These are phyloP conservation scores for Populus alba DNA, from an alignment of 345 rosid species.

Conservation along the genomic window DNA sequence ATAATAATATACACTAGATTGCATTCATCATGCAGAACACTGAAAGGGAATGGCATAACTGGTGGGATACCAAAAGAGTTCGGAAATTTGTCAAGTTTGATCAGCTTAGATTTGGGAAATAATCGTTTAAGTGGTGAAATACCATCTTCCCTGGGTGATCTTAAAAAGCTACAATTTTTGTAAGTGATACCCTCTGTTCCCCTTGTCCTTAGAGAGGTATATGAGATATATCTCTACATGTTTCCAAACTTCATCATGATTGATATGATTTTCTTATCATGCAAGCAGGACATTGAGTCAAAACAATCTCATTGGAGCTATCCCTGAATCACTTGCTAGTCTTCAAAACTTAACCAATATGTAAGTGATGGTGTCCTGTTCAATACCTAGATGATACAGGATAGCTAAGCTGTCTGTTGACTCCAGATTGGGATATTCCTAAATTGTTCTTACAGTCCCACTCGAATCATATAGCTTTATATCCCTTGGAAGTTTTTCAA, in stretches of 20 bases:
- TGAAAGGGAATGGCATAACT: conserved; percentile 83
- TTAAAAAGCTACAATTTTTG: conserved; percentile 88
- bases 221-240: conserved; percentile 6
- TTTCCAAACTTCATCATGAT: not conserved
- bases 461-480: not conserved
- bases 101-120: conserved; percentile 81
- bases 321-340: conserved; percentile 64
- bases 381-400: not conserved
- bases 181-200: conserved; percentile 38
- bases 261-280: conserved; percentile 14
- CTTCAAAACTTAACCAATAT: conserved; percentile 67
- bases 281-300: conserved; percentile 71
- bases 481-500: not conserved
- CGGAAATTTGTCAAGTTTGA: conserved; percentile 79
- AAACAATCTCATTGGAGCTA: conserved; percentile 74
- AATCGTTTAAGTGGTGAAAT: conserved; percentile 74
- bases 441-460: conserved; percentile 1
- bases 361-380: conserved; percentile 44
- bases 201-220: not conserved
- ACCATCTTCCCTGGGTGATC: conserved; percentile 80
- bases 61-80: conserved; percentile 86
- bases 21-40: conserved; percentile 49
- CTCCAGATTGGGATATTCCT: not conserved
- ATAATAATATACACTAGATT: conserved; percentile 4
- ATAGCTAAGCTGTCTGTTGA: not conserved